Base-by-base conservation (phyloP, 441 rosid genomes). In the Flueggea neowawraea region DNA sequence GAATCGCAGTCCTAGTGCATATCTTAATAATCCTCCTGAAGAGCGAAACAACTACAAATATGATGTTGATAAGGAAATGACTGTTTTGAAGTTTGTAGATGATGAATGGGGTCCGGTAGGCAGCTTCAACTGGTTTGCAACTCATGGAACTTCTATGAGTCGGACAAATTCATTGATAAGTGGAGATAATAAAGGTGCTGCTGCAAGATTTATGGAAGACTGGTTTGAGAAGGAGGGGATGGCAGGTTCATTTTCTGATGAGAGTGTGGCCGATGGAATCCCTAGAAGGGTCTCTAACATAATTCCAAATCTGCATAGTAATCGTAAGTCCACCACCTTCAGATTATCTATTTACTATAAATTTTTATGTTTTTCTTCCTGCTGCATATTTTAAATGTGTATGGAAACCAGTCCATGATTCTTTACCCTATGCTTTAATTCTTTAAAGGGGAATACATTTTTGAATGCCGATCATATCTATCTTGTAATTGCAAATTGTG, bases 161-260 rank as follows among this genome's bases (percentile, higher is more conserved):
- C 97, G 97, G 52, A 71, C 92, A 63, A 93, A 93, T 80, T 84
- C 96, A 16, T 76, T 93, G 79, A 84, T 93, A 68, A 93, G 97
- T 73, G 98, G 98, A 67, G 98, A 93, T 78, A 93, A 93, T 85
- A 93, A 93, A 80, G 98, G 98, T 13, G 79, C 97, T 62, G 98
- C 97, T 54, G 88, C 98, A 6, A 80, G 98, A 59, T 75, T 90
- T 63, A 93, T 85, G 97, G 98, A 93, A 72, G 97, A 93, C 67
- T 86, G 94, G 97, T 88, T 88, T 83, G 79, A 79, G 71, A 83
- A 76, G 72, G 73, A 70, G 56, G 43, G 17, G 8, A 6, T 16
- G 16, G 49, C 11, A 10, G 55, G 47, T 45, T 58, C 22, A 17
- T 48, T 5, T 9, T 41, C 55, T 33, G 57, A 75, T 70, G 72